Percentiles rank a stretch among this genome's conserved stretches.
These are phyloP conservation scores for Sporothrix curviconia DNA, from an alignment of 2,329 filamentous ascomycete genomes.

Conservation along the genomic window DNA sequence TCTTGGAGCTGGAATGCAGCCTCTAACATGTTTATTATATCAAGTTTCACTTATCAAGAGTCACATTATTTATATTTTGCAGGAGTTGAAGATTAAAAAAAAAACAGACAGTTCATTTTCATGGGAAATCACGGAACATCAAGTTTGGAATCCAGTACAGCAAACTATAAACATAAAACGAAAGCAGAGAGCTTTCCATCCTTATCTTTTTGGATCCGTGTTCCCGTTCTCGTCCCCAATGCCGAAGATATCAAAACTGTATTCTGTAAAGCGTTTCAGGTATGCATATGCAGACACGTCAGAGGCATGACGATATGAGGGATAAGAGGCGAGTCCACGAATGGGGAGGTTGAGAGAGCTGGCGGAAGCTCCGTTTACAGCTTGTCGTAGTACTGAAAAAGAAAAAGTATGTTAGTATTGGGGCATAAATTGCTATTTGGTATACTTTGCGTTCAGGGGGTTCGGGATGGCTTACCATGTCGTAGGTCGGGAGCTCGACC, in stretches of 20 bases:
- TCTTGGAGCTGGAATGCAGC: no score
- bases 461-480: slow-evolving; percentile 70
- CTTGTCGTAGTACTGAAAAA: slow-evolving; percentile 92
- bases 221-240: background rate
- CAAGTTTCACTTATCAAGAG: no score
- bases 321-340: slow-evolving; percentile 8
- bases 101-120: background rate
- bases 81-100: background rate
- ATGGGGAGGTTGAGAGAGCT: slow-evolving; percentile 14
- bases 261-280: no score
- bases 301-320: slow-evolving; percentile 6
- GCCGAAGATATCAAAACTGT: background rate
- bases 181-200: slow-evolving; percentile 17
- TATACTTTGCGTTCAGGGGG: background rate
- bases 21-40: no score
- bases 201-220: slow-evolving; percentile 9
- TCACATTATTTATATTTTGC: background rate
- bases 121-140: slow-evolving; percentile 3
- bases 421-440: background rate
- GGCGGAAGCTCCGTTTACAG: slow-evolving; percentile 58
- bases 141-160: slow-evolving; percentile 14
- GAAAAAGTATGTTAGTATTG: background rate
- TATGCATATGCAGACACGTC: no score
- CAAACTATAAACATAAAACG: slow-evolving; percentile 17
- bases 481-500: slow-evolving; percentile 83